These are phyloP conservation scores for Angomonas desouzai DNA, from an alignment of 208 protist species.

Conservation along the genomic window DNA sequence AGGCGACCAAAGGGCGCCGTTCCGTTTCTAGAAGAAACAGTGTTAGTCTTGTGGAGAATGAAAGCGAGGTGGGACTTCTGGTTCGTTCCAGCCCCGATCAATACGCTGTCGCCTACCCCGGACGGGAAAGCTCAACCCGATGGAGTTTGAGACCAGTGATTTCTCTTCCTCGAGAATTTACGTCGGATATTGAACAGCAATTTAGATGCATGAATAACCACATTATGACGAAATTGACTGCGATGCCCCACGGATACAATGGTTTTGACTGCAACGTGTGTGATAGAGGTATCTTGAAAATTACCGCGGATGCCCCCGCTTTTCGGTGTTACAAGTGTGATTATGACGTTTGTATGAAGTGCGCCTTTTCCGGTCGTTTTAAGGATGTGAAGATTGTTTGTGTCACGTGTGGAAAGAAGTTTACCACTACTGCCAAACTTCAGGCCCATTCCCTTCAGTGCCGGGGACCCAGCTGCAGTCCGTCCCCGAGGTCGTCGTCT, in stretches of 20 bases:
- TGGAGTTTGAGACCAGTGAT: conserved; percentile 69
- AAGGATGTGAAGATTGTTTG: conserved; percentile 87
- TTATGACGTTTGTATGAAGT: conserved; percentile 85
- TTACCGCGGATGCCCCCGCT: conserved; percentile 53
- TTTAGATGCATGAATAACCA: conserved; percentile 80
- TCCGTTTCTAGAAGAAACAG: conserved; percentile 44
- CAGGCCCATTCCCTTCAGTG: conserved; percentile 74
- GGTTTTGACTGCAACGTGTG: conserved; percentile 91
- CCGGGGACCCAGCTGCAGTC: conserved; percentile 70
- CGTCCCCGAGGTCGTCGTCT: conserved; percentile 70
- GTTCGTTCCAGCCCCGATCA: conserved; percentile 65
- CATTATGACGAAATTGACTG: conserved; percentile 79
- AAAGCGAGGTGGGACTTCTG: conserved; percentile 29
- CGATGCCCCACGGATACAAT: conserved; percentile 80
- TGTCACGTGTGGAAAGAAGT: conserved; percentile 77
- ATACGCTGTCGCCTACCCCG: conserved; percentile 76
- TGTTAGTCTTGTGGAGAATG: conserved; percentile 36
- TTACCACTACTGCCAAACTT: conserved; percentile 69
- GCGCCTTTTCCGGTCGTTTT: conserved; percentile 63
- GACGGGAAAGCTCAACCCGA: conserved; percentile 62
- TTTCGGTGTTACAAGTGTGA: conserved; percentile 90
- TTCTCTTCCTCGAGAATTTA: conserved; percentile 75
- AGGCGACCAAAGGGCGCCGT: conserved; percentile 5
- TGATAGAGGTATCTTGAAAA: conserved; percentile 67
- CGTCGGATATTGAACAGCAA: conserved; percentile 40